Conservation (phyloP, 2,329 filamentous ascomycete genomes). For the Daldinia eschscholtzii region DNA sequence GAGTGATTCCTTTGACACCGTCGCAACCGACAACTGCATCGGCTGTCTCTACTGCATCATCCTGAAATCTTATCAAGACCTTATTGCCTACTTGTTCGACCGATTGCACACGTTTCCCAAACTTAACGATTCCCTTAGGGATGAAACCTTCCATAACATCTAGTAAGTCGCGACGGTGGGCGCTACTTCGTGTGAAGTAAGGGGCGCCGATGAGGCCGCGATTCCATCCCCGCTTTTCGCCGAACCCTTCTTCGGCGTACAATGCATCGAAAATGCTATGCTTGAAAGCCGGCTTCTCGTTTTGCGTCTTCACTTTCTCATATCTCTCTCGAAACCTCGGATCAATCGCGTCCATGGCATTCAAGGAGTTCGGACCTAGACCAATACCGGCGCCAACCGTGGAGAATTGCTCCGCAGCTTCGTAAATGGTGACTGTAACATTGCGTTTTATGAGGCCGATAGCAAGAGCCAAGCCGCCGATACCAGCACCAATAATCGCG, state of each 20-base stretch:
- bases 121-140: constrained; percentile 46
- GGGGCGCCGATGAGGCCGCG: constrained; percentile 54
- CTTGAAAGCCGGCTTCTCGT: constrained; percentile 54
- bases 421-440: constrained; percentile 49
- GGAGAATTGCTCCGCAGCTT: constrained; percentile 46
- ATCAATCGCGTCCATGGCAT: constrained; percentile 59
- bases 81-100: constrained; percentile 45
- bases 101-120: constrained; percentile 45
- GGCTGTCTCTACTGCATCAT: constrained; percentile 39
- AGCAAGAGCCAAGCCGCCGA: constrained; percentile 49
- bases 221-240: constrained; percentile 54
- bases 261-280: constrained; percentile 59
- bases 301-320: constrained; percentile 55
- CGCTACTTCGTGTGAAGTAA: constrained; percentile 56
- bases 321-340: constrained; percentile 55
- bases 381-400: constrained; percentile 53
- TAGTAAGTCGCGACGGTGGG: constrained; percentile 58
- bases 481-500: constrained; percentile 50
- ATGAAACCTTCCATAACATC: constrained; percentile 57
- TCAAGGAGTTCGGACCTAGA: constrained; percentile 57
- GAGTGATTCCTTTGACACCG: constrained; percentile 48
- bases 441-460: constrained; percentile 50
- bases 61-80: constrained; percentile 45
- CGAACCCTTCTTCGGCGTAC: constrained; percentile 57
- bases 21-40: constrained; percentile 49